Base-by-base conservation (phyloP, 176 grass and related monocot species). In the Carex cristatella region DNA sequence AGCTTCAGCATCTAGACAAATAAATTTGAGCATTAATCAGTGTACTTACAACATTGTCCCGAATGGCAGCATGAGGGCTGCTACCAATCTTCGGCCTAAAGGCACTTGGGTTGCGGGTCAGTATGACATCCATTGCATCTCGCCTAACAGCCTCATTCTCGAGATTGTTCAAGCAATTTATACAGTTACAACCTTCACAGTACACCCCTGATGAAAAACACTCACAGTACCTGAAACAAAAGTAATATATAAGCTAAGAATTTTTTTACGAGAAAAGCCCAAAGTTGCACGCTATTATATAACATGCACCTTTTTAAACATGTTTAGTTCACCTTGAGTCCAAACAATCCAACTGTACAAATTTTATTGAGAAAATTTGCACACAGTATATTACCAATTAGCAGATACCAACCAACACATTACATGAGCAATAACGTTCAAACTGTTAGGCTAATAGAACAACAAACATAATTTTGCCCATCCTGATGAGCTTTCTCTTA, bases 21-120 rank as follows among this genome's bases (percentile, higher is more conserved):
- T 57, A 74, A 49, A 68, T 53, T 16, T 57, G 27, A 79, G 54
- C 54, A 58, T 28, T 58, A 79, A 33, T 16, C 57, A 78, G 15
- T 58, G 74, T 35, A 57, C 74, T 81, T 98, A 98, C 95, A 79
- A 83, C 86, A 87, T 84, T 91, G 68, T 92, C 91, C 53, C 87
- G 86, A 28, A 65, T 62, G 37, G 91, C 73, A 58, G 28, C 53
- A 83, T 99, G 88, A 54, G 96, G 96, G 67, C 96, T 95, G 82
- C 71, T 95, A 60, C 96, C 93, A 81, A 99, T 99, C 85, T 99
- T 99, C 81, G 96, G 96, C 84, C 91, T 93, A 81, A 99, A 99
- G 23, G 96, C 96, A 89, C 92, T 88, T 35, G 96, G 96, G 82
- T 99, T 99, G 74, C 93, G 91, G 81, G 94, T 91, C 85, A 95